Evolutionary conservation across 1,284 basidiomycete species (phyloP), one percentile per base, ranked within the genome.

Genomic region (Sanghuangporus sanghuang): DNA sequence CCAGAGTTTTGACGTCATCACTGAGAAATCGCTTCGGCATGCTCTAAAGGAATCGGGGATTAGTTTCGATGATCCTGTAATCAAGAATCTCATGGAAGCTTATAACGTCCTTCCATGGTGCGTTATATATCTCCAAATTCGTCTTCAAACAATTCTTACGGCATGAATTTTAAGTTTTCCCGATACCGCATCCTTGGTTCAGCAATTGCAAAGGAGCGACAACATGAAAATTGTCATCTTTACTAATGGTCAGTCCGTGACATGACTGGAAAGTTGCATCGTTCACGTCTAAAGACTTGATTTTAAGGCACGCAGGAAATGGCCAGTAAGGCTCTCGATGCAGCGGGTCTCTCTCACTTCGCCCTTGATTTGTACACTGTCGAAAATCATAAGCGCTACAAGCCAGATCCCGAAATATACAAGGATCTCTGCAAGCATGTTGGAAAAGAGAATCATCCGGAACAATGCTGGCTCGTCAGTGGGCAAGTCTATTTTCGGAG

Each of bases 401-500:
- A 74, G 58, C 74, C 74, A 2, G 65, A 68, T 8, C 66, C 65
- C 3, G 67, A 64, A 46, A 67, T 74, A 23, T 76, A 75, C 58
- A 38, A 70, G 3, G 69, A 65, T 11, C 69, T 76, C 6, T 63
- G 72, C 14, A 44, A 66, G 21, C 55, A 60, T 46, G 56, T 71
- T 39, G 71, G 67, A 12, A 62, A 68, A 48, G 64, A 62, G 52
- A 52, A 58, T 1, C 52, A 42, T 14, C 57, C 69, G n/a, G 58
- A 67, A 32, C 54, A 70, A 27, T 68, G 73, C n/a, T 75, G 71
- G 70, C 69, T 76, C 12, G 70, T 75, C 32, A 75, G 74, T 64
- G 73, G 73, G 74, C 74, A 58, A 58, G 71, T 67, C 23, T n/a
- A 2, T 57, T 12, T 65, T 18, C 39, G 42, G 12, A 18, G 50